Base-by-base conservation (phyloP, 1,139 yeast genomes). In the Protomyces gravidus region DNA sequence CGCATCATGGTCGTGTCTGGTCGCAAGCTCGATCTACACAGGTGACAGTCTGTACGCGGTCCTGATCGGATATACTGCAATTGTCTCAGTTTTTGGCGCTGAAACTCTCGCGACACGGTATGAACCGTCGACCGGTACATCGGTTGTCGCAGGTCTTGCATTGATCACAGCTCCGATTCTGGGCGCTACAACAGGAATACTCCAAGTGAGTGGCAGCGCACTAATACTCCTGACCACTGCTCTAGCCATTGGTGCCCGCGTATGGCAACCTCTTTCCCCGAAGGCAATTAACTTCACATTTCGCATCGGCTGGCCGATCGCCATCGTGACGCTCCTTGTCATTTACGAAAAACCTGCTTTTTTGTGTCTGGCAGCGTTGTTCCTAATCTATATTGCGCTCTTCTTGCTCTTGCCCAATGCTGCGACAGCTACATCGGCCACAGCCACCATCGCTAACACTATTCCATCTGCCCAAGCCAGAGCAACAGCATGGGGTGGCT, bases 291-390 rank as follows among this genome's bases (percentile, higher is more conserved):
- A n/a, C 9, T 9, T 23, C 4, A n/a, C 21, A 19, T 17, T 15
- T 15, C 42, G 42, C 42, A 36, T 36, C 25, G 42, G 42, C 42
- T 36, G 42, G 42, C 42, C 42, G 21, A 17, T n/a, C 9, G 42
- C 42, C 11, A 17, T 36, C 21, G 11, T 36, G 25, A 15, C 42
- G 9, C 42, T 36, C 11, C 23, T 36, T 6, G 11, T n/a, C 5
- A 9, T n/a, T 1, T 17, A n/a, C 11, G 9, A n/a, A 5, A 17
- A 15, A 23, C 42, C 42, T 6, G 21, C 19, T 7, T 15, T 15
- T 23, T n/a, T 15, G 21, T 9, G 11, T 17, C 42, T 36, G 17
- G 21, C 21, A 9, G 42, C 42, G 9, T 36, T 36, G 42, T 11
- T n/a, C 23, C 7, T 36, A 2, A 15, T 15, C 42, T 36, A 36